A percentile compares a stretch with the other conserved stretches of the same genome.
These are phyloP conservation scores for Wickerhamiella vanderwaltii DNA, from an alignment of 805 yeast species.

Conservation along the genomic window DNA sequence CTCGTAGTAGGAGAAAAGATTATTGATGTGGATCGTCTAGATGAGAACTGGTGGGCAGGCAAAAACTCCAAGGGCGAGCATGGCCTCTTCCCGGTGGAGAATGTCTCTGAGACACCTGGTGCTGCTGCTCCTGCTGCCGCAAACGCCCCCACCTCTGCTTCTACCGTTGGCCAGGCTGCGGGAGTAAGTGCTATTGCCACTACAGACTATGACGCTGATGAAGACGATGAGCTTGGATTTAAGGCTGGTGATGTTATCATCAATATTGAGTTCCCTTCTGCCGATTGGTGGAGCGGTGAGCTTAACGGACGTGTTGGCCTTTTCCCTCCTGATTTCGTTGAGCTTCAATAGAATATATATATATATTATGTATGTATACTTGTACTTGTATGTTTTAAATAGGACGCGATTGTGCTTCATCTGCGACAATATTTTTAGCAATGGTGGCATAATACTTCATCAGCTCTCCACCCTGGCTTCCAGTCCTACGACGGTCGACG, in stretches of 20 bases:
- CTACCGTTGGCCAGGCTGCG: conserved; percentile 17
- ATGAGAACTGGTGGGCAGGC: conserved; percentile 84
- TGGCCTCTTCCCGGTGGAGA: conserved; percentile 86
- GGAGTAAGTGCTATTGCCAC: conserved; percentile 49
- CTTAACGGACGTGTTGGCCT: conserved; percentile 67
- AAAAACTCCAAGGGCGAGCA: conserved; percentile 55
- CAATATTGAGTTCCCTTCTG: conserved; percentile 80
- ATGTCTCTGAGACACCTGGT: conserved; percentile 36
- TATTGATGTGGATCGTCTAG: conserved; percentile 42
- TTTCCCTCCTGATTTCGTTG: conserved; percentile 86
- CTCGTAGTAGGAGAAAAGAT: conserved; percentile 58
- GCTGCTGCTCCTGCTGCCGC: conserved; percentile 17
- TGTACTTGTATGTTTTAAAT: neutral
- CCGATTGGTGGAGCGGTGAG: conserved; percentile 95
- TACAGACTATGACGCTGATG: conserved; percentile 78
- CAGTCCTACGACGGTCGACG: conserved; percentile 43
- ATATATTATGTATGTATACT: too few species aligned
- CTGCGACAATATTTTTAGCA: neutral
- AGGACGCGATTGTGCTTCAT: conserved; percentile 9
- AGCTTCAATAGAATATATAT: conserved; percentile 14
- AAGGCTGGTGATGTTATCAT: conserved; percentile 70
- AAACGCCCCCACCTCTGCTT: conserved; percentile 6
- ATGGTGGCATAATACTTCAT: too few species aligned
- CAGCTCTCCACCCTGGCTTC: conserved; percentile 24
- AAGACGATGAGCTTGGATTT: conserved; percentile 81